Percentiles rank a stretch among this genome's conserved stretches.
Conservation (phyloP, 192 early-diverging fungal species). For the Diversispora epigaea region DNA sequence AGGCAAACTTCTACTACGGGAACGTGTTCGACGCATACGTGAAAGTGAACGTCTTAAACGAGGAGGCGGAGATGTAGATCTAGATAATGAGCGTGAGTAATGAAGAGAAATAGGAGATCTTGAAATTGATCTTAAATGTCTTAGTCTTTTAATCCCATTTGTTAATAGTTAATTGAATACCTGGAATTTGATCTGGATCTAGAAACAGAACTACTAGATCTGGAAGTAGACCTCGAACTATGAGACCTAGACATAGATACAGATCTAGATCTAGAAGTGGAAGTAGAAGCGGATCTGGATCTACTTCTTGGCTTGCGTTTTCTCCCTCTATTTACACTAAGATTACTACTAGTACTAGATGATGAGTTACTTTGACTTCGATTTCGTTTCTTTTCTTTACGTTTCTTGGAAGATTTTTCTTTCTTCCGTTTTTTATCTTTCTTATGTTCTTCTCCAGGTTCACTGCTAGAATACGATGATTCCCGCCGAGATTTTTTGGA, state of each 20-base stretch:
- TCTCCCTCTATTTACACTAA: conserved; percentile 37
- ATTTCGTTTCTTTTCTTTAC: conserved; percentile 33
- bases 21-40: neutral
- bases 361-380: conserved; percentile 4
- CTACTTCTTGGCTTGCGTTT: neutral
- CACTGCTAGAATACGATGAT: conserved; percentile 36
- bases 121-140: no score
- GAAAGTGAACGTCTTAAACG: neutral
- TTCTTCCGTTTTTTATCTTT: conserved; percentile 43
- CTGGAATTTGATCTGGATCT: neutral
- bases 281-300: no score
- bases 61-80: neutral
- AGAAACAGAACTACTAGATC: conserved; percentile 31
- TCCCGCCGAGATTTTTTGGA: conserved; percentile 32
- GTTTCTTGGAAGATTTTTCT: conserved; percentile 35
- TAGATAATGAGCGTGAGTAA: neutral
- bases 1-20: neutral
- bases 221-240: neutral
- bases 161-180: no score
- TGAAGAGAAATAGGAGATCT: neutral
- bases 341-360: neutral
- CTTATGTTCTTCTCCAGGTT: conserved; percentile 38
- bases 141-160: no score
- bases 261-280: no score
- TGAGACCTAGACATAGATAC: conserved; percentile 7